Evolutionary conservation across 2,329 filamentous ascomycete species (phyloP).

Genomic region (Colletotrichum melonis): DNA sequence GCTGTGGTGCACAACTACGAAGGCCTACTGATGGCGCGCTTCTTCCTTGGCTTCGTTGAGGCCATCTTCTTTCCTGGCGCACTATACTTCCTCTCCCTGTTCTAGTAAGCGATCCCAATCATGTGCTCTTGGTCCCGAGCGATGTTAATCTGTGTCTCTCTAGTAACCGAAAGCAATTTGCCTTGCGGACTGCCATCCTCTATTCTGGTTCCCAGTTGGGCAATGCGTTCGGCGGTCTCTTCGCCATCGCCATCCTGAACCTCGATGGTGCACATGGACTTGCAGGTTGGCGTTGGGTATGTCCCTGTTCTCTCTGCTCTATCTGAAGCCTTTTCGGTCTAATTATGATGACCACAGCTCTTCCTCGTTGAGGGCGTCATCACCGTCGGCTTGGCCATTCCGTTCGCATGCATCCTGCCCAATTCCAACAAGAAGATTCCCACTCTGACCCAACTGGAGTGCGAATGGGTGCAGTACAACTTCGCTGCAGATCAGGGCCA

Average conservation of each 20-base stretch:
- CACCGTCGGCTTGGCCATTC: slow-evolving; percentile 31
- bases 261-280: slow-evolving; percentile 74
- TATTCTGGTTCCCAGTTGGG: slow-evolving; percentile 46
- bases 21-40: slow-evolving; percentile 42
- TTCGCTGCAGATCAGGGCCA: slow-evolving; percentile 32
- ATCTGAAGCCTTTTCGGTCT: not conserved
- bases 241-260: slow-evolving; percentile 53
- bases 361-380: slow-evolving; percentile 35
- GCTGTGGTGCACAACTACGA: slow-evolving; percentile 58
- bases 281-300: slow-evolving; percentile 70
- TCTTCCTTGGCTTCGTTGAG: slow-evolving; percentile 36
- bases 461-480: slow-evolving; percentile 36
- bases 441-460: slow-evolving; percentile 28
- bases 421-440: slow-evolving; percentile 37
- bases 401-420: slow-evolving; percentile 33
- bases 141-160: not conserved
- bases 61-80: slow-evolving; percentile 53
- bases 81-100: slow-evolving; percentile 51
- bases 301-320: accelerated
- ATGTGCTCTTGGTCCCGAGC: not conserved
- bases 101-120: slow-evolving; percentile 42
- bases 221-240: slow-evolving; percentile 49
- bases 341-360: not conserved
- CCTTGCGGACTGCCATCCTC: slow-evolving; percentile 46
- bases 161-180: slow-evolving; percentile 48